Evolutionary conservation across 1,139 yeast species (phyloP).

Genomic region (Citeromyces hawaiiensis): DNA sequence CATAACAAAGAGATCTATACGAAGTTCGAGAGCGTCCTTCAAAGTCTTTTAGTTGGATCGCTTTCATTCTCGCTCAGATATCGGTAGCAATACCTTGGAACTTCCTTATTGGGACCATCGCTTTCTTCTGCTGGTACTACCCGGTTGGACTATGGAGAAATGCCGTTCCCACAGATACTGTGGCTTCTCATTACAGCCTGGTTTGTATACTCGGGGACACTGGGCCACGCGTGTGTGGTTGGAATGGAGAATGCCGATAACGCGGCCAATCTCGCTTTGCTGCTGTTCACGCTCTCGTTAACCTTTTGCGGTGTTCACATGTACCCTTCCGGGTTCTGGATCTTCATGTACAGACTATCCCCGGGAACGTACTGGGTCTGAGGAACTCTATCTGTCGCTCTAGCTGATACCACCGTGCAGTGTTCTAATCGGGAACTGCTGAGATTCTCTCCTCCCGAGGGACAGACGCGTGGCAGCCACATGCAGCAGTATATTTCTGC

Average conservation of each 20-base stretch:
- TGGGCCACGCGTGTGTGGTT: constrained; percentile 54
- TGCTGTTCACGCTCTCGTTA: constrained; percentile 55
- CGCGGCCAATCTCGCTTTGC: constrained; percentile 56
- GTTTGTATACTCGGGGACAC: constrained; percentile 45
- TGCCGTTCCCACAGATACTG: constrained; percentile 39
- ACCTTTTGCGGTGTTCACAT: constrained; percentile 79
- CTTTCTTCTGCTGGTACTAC: constrained; percentile 69
- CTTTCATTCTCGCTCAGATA: constrained; percentile 48
- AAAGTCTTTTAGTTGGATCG: constrained; percentile 34
- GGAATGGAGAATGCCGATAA: constrained; percentile 53
- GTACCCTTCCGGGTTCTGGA: constrained; percentile 47
- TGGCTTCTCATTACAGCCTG: constrained; percentile 38
- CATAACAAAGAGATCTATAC: constrained; percentile 73
- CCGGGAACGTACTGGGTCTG: constrained; percentile 50
- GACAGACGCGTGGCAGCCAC: constrained; percentile 39
- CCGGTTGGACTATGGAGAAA: constrained; percentile 61
- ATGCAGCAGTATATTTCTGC: constrained; percentile 27
- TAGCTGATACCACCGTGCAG: constrained; percentile 31
- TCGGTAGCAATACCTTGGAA: constrained; percentile 72
- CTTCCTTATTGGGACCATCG: constrained; percentile 44
- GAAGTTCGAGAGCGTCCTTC: constrained; percentile 87
- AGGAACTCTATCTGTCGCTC: constrained; percentile 35
- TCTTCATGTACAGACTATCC: constrained; percentile 48
- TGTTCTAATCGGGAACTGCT: constrained; percentile 36
- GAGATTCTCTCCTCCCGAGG: constrained; percentile 28